These are phyloP conservation scores for Pulveroboletus frians DNA, from an alignment of 768 basidiomycete species.

Conservation along the genomic window DNA sequence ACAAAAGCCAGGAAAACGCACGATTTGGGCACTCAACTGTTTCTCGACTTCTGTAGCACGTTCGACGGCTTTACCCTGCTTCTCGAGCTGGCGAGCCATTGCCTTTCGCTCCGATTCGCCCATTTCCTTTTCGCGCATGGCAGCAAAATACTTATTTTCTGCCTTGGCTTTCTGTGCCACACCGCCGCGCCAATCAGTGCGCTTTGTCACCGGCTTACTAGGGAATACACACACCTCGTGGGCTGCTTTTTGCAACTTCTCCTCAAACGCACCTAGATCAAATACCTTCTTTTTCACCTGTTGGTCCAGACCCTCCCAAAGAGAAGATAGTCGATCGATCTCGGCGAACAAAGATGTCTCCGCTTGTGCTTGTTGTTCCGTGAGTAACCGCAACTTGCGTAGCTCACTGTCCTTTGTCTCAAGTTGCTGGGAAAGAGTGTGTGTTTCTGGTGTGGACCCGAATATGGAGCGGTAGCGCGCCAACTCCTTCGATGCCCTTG, in stretches of 20 bases:
- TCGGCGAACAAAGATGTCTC: slow-evolving; percentile 78
- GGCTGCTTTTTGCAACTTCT: slow-evolving; percentile 55
- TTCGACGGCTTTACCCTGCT: slow-evolving; percentile 62
- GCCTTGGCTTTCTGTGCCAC: slow-evolving; percentile 80
- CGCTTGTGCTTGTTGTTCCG: slow-evolving; percentile 59
- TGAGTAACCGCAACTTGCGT: slow-evolving; percentile 53
- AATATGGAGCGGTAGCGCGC: slow-evolving; percentile 59
- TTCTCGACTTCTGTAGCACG: slow-evolving; percentile 60
- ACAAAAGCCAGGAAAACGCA: slow-evolving; percentile 32
- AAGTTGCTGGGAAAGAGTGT: slow-evolving; percentile 49
- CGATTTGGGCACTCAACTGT: slow-evolving; percentile 52
- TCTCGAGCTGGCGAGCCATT: slow-evolving; percentile 49
- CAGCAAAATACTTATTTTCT: slow-evolving; percentile 90
- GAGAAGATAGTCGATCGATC: slow-evolving; percentile 76
- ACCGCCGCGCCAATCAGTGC: not conserved
- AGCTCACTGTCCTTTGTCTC: slow-evolving; percentile 66
- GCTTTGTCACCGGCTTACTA: not conserved
- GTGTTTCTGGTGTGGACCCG: slow-evolving; percentile 52
- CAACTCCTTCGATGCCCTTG: slow-evolving; percentile 43
- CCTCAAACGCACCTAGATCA: slow-evolving; percentile 71
- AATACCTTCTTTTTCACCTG: slow-evolving; percentile 83
- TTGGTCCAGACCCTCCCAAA: slow-evolving; percentile 80
- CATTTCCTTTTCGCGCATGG: slow-evolving; percentile 86
- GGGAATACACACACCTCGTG: slow-evolving; percentile 55
- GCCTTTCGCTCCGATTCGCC: slow-evolving; percentile 71